phyloP scores from a whole-genome alignment of 371 early-diverging fungal species.

The Rhizopus delemar region DNA sequence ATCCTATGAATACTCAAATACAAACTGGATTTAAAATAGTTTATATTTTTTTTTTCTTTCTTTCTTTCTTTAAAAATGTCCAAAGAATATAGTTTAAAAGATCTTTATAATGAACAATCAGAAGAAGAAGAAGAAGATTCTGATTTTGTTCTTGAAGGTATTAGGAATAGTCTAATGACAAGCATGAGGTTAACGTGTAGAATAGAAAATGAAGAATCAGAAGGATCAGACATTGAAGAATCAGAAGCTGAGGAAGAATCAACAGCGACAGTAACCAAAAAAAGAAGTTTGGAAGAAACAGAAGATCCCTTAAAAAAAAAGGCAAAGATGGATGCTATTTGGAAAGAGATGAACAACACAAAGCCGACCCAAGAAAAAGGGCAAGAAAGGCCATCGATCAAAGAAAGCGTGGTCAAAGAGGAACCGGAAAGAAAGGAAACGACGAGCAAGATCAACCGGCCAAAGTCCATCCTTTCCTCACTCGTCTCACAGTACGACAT shows the following conservation, averaged over 20 bases:
- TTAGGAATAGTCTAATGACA: background rate
- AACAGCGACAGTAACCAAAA: background rate
- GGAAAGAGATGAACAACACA: conserved; percentile 43
- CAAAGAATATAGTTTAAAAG: conserved; percentile 12
- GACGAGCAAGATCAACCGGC: conserved; percentile 24
- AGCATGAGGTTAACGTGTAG: background rate
- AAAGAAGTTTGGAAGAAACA: conserved; percentile 7
- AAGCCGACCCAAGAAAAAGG: background rate
- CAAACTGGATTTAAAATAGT: background rate
- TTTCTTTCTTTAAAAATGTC: background rate
- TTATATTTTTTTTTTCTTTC: background rate
- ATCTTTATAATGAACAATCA: conserved; percentile 20
- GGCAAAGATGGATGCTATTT: conserved; percentile 45
- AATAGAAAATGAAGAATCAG: conserved; percentile 1
- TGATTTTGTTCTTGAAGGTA: conserved; percentile 31
- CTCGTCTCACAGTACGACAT: conserved; percentile 64
- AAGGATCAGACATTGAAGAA: background rate
- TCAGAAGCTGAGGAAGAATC: conserved; percentile 15
- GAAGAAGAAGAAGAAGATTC: conserved; percentile 28
- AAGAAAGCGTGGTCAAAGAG: background rate
- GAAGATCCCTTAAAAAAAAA: conserved; percentile 23
- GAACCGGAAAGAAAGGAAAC: background rate
- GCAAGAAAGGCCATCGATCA: background rate
- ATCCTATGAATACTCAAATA: too few relatives aligned
- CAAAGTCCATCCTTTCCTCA: conserved; percentile 54